Percentiles rank a stretch among this genome's conserved stretches.
phyloP scores from a whole-genome alignment of 345 rosid genomes.

The Abelmoschus esculentus region DNA sequence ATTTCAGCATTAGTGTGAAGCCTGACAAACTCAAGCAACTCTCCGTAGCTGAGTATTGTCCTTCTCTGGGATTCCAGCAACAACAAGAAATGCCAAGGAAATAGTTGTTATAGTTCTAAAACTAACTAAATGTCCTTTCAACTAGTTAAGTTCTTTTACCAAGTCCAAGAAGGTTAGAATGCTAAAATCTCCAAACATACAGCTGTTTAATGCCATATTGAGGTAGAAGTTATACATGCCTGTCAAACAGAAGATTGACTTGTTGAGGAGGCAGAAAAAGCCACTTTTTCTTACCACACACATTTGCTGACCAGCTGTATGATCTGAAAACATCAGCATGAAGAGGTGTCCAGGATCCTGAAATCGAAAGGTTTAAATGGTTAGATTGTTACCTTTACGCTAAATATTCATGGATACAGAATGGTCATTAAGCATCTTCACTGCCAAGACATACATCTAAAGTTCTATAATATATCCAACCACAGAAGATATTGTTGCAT shows the following conservation, averaged over 20 bases:
- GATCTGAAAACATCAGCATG: conserved; percentile 97
- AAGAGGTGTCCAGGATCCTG: conserved; percentile 97
- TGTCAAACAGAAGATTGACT: conserved; percentile 64
- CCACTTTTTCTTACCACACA: conserved; percentile 86
- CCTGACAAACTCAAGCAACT: neutral
- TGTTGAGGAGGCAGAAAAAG: conserved; percentile 68
- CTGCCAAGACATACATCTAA: conserved; percentile 2
- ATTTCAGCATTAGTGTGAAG: neutral
- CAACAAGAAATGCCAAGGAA: too few species aligned
- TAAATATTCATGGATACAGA: conserved; percentile 15
- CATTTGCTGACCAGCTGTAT: conserved; percentile 92
- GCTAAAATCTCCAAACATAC: neutral
- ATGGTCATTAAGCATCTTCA: neutral
- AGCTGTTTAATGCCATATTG: neutral
- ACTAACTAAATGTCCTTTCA: neutral
- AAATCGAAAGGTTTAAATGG: conserved; percentile 16
- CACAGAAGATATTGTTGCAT: conserved; percentile 9
- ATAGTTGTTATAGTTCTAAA: neutral
- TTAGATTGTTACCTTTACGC: conserved; percentile 11
- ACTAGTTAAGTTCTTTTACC: neutral
- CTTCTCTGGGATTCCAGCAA: too few species aligned
- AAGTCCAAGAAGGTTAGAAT: conserved; percentile 4
- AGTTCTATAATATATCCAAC: conserved; percentile 4
- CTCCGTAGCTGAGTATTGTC: too few species aligned
- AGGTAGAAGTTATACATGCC: conserved; percentile 31